Evolutionary conservation across 345 rosid genomes (phyloP).

Genomic region (Streptanthus diversifolius): DNA sequence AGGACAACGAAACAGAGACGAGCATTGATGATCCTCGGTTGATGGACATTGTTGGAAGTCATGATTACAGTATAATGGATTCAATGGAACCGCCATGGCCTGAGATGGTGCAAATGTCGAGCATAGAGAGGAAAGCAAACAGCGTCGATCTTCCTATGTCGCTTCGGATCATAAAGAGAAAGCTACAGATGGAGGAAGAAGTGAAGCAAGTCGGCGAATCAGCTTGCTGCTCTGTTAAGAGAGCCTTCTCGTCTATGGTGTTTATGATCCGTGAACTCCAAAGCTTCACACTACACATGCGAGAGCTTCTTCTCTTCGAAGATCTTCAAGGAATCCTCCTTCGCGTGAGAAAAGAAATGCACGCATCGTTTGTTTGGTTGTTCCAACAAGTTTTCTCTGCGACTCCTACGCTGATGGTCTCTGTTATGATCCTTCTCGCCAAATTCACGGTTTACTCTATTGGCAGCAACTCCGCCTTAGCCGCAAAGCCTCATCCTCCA

Average conservation of each 20-base stretch:
- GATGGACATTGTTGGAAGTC: background rate
- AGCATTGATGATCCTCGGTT: background rate
- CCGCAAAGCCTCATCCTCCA: conserved; percentile 28
- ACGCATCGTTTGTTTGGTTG: conserved; percentile 89
- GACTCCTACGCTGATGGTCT: conserved; percentile 90
- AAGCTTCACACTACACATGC: conserved; percentile 68
- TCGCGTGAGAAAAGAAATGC: conserved; percentile 75
- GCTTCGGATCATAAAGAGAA: conserved; percentile 72
- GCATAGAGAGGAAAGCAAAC: conserved; percentile 82
- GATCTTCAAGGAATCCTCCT: conserved; percentile 67
- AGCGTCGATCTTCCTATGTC: conserved; percentile 83
- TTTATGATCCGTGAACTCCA: conserved; percentile 87
- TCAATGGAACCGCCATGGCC: conserved; percentile 37
- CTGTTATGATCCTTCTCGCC: conserved; percentile 85
- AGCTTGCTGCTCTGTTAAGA: conserved; percentile 70
- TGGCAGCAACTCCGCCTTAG: conserved; percentile 53
- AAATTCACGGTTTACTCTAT: conserved; percentile 83
- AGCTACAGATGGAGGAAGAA: conserved; percentile 70
- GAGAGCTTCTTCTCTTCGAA: conserved; percentile 61
- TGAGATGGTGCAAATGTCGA: conserved; percentile 45
- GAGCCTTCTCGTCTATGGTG: conserved; percentile 93
- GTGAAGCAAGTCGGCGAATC: conserved; percentile 60
- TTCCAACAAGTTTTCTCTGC: conserved; percentile 93
- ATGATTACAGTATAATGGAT: background rate
- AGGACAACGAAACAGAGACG: background rate